These are phyloP conservation scores for Leptographium galeiforme DNA, from an alignment of 2,329 filamentous ascomycete genomes.

Conservation along the genomic window DNA sequence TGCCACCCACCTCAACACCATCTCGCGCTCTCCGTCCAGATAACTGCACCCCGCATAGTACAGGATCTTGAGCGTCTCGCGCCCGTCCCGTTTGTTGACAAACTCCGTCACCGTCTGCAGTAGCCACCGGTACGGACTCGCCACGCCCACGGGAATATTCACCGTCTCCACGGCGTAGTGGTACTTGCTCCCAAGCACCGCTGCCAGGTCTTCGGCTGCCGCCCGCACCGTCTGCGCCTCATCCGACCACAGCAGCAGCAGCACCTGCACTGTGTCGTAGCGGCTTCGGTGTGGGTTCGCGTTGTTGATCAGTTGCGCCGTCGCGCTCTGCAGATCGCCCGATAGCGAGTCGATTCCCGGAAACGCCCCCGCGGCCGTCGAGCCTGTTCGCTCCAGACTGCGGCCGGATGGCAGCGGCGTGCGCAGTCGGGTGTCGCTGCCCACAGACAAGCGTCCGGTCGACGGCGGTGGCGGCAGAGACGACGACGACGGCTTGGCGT, in stretches of 20 bases:
- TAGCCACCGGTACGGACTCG: conserved; percentile 40
- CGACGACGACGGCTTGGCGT: not conserved
- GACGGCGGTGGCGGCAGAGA: conserved; percentile 13
- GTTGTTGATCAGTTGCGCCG: conserved; percentile 29
- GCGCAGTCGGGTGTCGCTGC: conserved; percentile 35
- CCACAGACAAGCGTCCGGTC: conserved; percentile 20
- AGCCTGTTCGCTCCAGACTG: conserved; percentile 30
- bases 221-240: conserved; percentile 31
- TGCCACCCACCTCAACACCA: conserved; percentile 38
- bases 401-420: conserved; percentile 44
- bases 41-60: conserved; percentile 44
- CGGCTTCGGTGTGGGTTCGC: conserved; percentile 36
- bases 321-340: conserved; percentile 37
- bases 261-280: conserved; percentile 36
- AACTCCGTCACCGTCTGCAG: conserved; percentile 37
- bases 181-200: conserved; percentile 38
- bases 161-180: conserved; percentile 34
- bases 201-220: conserved; percentile 33
- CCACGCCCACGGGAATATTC: conserved; percentile 31
- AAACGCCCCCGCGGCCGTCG: conserved; percentile 25
- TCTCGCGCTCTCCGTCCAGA: conserved; percentile 40
- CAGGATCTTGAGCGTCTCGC: conserved; percentile 44
- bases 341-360: conserved; percentile 37
- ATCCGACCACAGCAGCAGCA: conserved; percentile 45
- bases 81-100: conserved; percentile 36